Conservation (phyloP, 2,329 filamentous ascomycete species). For the Pseudocercospora eumusae region DNA sequence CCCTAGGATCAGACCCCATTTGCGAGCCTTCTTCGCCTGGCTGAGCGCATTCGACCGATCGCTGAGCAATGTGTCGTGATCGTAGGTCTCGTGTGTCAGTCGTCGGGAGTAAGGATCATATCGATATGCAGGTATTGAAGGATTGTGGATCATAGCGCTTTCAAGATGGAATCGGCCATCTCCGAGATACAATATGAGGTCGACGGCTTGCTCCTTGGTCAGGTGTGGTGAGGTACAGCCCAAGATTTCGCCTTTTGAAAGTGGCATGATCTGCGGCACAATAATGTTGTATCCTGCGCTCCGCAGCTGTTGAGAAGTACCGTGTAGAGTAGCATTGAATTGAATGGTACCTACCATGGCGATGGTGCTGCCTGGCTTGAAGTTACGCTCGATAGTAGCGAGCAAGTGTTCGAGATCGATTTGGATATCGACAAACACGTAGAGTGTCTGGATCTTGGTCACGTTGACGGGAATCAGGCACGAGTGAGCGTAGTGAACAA, state of each 20-base stretch:
- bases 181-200: slow-evolving; percentile 83
- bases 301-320: slow-evolving; percentile 74
- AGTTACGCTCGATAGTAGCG: slow-evolving; percentile 84
- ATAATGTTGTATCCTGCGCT: slow-evolving; percentile 80
- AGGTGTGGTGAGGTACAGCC: slow-evolving; percentile 91
- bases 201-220: slow-evolving; percentile 57
- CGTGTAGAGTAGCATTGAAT: slow-evolving; percentile 96
- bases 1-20: slow-evolving; percentile 94
- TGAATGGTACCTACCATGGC: slow-evolving; percentile 96
- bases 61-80: slow-evolving; percentile 85
- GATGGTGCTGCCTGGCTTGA: slow-evolving; percentile 78
- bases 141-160: slow-evolving; percentile 99
- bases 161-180: slow-evolving; percentile 95
- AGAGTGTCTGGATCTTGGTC: slow-evolving; percentile 94
- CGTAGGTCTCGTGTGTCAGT: slow-evolving; percentile 87
- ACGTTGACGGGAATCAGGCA: slow-evolving; percentile 95
- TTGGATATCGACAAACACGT: slow-evolving; percentile 97
- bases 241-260: slow-evolving; percentile 93
- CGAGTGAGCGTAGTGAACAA: slow-evolving; percentile 96
- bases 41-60: slow-evolving; percentile 75
- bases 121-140: slow-evolving; percentile 82
- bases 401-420: slow-evolving; percentile 89
- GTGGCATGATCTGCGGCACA: slow-evolving; percentile 86
- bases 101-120: slow-evolving; percentile 96
- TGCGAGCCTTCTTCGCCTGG: slow-evolving; percentile 72